Evolutionary conservation across 805 yeast genomes (phyloP).

Genomic region (Myxozyma geophila): DNA sequence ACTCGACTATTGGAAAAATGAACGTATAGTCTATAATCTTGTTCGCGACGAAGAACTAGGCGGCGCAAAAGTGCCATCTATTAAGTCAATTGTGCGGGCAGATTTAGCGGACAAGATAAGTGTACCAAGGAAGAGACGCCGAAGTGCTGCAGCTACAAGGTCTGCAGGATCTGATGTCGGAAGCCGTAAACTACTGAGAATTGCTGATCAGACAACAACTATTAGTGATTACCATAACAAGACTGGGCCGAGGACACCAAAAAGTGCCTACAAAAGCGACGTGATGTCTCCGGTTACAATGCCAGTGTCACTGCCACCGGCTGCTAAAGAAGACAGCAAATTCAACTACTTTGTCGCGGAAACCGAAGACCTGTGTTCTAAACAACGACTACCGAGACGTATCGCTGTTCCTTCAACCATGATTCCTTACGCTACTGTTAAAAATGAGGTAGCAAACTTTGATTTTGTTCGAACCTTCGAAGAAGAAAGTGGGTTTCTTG

Average conservation of each 20-base stretch:
- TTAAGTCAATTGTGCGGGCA: slow-evolving; percentile 35
- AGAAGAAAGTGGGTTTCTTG: slow-evolving; percentile 52
- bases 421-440: slow-evolving; percentile 9
- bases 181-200: background rate
- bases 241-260: background rate
- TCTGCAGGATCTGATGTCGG: background rate
- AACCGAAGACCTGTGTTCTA: slow-evolving; percentile 12
- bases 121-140: background rate
- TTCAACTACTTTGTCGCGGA: slow-evolving; percentile 25
- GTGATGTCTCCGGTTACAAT: background rate
- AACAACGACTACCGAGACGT: slow-evolving; percentile 12
- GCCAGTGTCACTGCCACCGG: background rate
- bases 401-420: slow-evolving; percentile 12
- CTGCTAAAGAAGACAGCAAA: slow-evolving; percentile 17
- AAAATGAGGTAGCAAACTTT: slow-evolving; percentile 11
- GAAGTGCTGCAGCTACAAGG: slow-evolving; percentile 1
- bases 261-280: too few species aligned
- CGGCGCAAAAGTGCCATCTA: slow-evolving; percentile 38
- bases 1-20: slow-evolving; percentile 83
- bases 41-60: slow-evolving; percentile 38
- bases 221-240: background rate
- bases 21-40: slow-evolving; percentile 61
- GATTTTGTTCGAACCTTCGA: slow-evolving; percentile 35
- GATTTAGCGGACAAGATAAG: background rate
- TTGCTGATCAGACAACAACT: background rate